Percentiles rank a stretch among this genome's conserved stretches.
Evolutionary conservation across 257 asterid genomes (phyloP).

Genomic region (Penstemon newberryi): DNA sequence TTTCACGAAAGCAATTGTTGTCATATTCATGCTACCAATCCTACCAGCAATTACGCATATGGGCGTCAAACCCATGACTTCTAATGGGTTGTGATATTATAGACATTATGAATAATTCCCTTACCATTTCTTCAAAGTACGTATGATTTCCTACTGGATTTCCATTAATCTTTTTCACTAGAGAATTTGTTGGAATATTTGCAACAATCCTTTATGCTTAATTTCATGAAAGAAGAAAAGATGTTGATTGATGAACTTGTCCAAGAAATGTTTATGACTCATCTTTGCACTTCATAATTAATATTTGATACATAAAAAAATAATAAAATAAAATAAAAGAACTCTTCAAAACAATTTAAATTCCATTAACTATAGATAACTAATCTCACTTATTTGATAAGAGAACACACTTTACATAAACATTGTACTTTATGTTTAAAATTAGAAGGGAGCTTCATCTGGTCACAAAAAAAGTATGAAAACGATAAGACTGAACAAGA

Average conservation of each 20-base stretch:
- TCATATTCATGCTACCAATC: no score
- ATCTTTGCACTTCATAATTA: slow-evolving; percentile 9
- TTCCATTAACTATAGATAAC: slow-evolving; percentile 14
- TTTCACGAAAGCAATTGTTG: no score
- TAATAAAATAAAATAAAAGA: no score
- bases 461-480: slow-evolving; percentile 27
- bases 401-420: background rate
- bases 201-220: background rate
- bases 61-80: no score
- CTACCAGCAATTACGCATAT: no score
- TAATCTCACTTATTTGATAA: slow-evolving; percentile 31
- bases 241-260: slow-evolving; percentile 13
- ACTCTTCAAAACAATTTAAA: background rate
- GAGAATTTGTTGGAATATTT: slow-evolving; percentile 9
- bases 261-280: slow-evolving; percentile 19
- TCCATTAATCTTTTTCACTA: slow-evolving; percentile 13
- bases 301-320: background rate
- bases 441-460: background rate
- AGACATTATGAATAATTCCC: background rate
- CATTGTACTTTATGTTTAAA: slow-evolving; percentile 16
- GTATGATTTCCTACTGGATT: slow-evolving; percentile 33
- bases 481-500: slow-evolving; percentile 26
- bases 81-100: background rate
- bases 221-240: background rate
- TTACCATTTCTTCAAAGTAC: background rate